These are phyloP conservation scores for Globisporangium nunn DNA, from an alignment of 352 stramenopile species.

Conservation along the genomic window DNA sequence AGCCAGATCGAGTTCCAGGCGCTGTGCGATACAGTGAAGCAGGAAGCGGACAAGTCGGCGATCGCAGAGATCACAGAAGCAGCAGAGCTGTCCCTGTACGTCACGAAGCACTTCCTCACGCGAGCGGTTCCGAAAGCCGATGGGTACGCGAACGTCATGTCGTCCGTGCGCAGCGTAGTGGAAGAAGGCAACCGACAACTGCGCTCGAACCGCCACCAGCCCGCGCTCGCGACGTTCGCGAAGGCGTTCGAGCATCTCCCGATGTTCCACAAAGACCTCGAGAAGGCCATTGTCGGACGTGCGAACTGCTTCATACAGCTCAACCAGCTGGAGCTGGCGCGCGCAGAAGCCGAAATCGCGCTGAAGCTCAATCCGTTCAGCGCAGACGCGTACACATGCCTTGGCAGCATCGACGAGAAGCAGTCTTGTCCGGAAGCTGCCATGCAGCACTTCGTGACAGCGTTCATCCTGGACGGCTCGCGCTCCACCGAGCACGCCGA, in stretches of 20 bases:
- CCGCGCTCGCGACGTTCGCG: conserved; percentile 52
- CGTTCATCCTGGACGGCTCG: conserved; percentile 78
- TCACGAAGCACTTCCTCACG: conserved; percentile 63
- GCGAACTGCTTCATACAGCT: conserved; percentile 59
- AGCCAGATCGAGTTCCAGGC: conserved; percentile 74
- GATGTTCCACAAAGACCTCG: conserved; percentile 58
- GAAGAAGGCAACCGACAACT: conserved; percentile 55
- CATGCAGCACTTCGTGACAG: conserved; percentile 79
- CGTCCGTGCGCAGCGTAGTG: conserved; percentile 37
- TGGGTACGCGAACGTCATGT: conserved; percentile 34
- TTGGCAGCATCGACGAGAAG: conserved; percentile 63
- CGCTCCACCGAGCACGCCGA: conserved; percentile 59
- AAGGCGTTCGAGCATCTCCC: conserved; percentile 55
- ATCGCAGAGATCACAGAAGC: conserved; percentile 22
- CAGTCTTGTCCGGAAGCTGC: conserved; percentile 34
- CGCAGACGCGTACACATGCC: conserved; percentile 55
- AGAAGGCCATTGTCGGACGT: conserved; percentile 47
- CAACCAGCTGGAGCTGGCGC: conserved; percentile 28
- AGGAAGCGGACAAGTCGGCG: conserved; percentile 22
- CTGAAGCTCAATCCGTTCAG: conserved; percentile 66
- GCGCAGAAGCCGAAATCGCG: conserved; percentile 33
- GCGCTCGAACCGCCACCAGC: conserved; percentile 37
- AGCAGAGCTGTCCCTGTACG: conserved; percentile 48
- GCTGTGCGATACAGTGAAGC: conserved; percentile 49
- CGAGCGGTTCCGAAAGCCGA: conserved; percentile 48